Percentiles rank a stretch among this genome's conserved stretches.
Conservation (phyloP, 768 basidiomycete genomes). For the Fomitopsis serialis region DNA sequence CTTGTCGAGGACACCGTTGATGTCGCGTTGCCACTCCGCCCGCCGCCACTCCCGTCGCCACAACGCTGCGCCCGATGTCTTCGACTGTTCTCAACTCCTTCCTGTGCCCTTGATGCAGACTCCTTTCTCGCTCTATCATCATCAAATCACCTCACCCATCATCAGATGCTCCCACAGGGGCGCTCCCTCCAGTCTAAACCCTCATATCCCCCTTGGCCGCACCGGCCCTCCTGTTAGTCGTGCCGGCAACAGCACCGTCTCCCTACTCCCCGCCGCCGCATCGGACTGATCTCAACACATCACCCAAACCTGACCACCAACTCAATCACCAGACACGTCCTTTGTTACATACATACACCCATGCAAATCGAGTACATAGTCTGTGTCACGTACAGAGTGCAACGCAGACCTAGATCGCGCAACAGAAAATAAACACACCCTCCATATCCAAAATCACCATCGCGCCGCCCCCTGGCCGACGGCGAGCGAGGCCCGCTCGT, state of each 20-base stretch:
- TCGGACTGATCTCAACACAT: not conserved
- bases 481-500: not conserved
- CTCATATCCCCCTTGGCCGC: too few species aligned
- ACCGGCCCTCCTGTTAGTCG: too few species aligned
- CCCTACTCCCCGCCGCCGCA: not conserved
- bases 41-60: not conserved
- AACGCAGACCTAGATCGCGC: too few species aligned
- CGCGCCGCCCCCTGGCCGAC: too few species aligned
- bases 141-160: constrained; percentile 1
- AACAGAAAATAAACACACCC: too few species aligned
- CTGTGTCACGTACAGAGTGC: too few species aligned
- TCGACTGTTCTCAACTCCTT: constrained; percentile 2
- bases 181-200: not conserved
- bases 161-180: constrained; percentile 3
- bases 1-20: not conserved
- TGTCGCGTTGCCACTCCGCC: not conserved
- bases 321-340: not conserved
- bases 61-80: not conserved
- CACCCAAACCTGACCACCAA: not conserved
- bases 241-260: not conserved
- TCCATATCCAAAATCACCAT: too few species aligned
- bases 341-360: not conserved
- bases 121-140: not conserved
- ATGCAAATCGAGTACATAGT: not conserved
- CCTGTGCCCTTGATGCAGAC: constrained; percentile 1